Evolutionary conservation across 2,329 filamentous ascomycete genomes (phyloP).

Genomic region (Mycosphaerelloides madeirae): DNA sequence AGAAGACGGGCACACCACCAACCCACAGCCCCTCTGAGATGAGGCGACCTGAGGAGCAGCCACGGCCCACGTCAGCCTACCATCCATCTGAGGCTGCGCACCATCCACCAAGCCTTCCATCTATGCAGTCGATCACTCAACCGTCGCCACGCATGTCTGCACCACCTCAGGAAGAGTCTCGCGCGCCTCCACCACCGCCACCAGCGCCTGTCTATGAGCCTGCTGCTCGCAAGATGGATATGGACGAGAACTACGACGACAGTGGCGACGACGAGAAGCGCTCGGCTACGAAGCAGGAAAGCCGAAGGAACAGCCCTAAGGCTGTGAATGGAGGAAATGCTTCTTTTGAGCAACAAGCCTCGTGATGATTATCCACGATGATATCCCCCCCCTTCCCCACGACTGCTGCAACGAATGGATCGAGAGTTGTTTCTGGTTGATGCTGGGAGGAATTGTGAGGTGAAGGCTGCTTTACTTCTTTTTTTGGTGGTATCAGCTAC

Average conservation of each 20-base stretch:
- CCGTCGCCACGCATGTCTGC: constrained; percentile 52
- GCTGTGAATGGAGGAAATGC: constrained; percentile 19
- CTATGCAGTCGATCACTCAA: constrained; percentile 43
- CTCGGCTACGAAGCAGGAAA: constrained; percentile 40
- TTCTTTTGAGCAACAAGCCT: constrained; percentile 16
- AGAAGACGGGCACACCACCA: constrained; percentile 57
- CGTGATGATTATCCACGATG: constrained; percentile 1
- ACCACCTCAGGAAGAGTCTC: constrained; percentile 42
- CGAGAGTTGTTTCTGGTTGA: too few species aligned
- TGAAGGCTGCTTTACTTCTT: too few species aligned
- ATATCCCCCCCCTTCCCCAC: too few species aligned
- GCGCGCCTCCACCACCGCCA: constrained; percentile 24
- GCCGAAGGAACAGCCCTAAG: constrained; percentile 42
- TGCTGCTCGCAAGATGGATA: constrained; percentile 89
- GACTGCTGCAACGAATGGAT: background rate
- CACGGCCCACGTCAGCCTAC: constrained; percentile 65
- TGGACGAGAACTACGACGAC: constrained; percentile 96
- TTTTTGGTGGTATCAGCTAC: too few species aligned
- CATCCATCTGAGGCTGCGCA: constrained; percentile 91
- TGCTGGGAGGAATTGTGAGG: too few species aligned
- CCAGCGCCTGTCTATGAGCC: constrained; percentile 62
- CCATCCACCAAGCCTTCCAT: constrained; percentile 64
- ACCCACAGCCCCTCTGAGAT: constrained; percentile 72
- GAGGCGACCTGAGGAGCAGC: constrained; percentile 56
- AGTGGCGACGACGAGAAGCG: constrained; percentile 77